These are phyloP conservation scores for Salix arbutifolia DNA, from an alignment of 345 rosid genomes.

Conservation along the genomic window DNA sequence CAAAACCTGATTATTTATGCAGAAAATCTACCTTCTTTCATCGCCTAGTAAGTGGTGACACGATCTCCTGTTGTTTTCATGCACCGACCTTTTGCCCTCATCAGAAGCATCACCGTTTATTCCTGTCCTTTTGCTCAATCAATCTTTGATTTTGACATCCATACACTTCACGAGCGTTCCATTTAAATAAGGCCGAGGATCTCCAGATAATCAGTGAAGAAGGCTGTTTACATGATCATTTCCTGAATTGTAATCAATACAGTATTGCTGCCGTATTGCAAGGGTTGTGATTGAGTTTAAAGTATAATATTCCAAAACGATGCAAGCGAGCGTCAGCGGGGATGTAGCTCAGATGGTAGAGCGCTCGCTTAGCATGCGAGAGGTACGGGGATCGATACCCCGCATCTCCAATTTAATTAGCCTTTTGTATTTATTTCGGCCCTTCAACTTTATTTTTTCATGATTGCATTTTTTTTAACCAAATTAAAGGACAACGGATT, in stretches of 20 bases:
- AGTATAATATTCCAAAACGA: no score
- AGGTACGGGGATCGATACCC: slow-evolving; percentile 85
- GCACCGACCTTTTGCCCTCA: neutral
- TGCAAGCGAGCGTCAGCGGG: slow-evolving; percentile 27
- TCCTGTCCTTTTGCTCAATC: neutral
- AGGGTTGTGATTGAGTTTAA: no score
- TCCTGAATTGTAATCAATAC: neutral
- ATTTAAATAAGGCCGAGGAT: no score
- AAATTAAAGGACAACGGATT: no score
- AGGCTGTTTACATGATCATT: neutral
- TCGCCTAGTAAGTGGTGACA: neutral
- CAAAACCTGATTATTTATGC: neutral
- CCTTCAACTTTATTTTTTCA: no score
- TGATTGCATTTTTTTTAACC: no score
- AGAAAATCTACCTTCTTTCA: neutral
- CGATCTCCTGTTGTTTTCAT: neutral
- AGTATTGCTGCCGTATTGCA: neutral
- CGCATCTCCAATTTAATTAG: slow-evolving; percentile 93
- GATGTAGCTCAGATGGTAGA: slow-evolving; percentile 85
- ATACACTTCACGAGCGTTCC: neutral
- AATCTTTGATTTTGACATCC: neutral
- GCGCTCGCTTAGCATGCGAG: slow-evolving; percentile 83
- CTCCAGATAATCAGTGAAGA: no score
- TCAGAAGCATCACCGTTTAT: neutral
- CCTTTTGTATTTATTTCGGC: no score